Conservation (phyloP, 495 filamentous ascomycete species). For the Cairneyella variabilis region DNA sequence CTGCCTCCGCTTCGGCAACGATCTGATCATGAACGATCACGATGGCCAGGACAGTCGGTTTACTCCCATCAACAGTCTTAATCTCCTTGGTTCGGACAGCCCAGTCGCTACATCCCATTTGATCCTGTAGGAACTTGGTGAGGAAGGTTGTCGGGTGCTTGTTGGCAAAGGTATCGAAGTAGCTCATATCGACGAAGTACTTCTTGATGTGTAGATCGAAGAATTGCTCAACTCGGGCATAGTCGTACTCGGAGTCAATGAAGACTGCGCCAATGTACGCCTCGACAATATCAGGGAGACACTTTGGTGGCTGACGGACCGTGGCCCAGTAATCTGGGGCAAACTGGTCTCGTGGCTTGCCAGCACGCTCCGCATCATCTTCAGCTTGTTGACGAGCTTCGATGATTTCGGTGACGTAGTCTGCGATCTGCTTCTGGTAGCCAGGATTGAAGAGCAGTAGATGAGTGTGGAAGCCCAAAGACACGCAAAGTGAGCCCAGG, state of each 20-base stretch:
- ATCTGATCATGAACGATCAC: slow-evolving; percentile 73
- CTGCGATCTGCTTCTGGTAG: slow-evolving; percentile 58
- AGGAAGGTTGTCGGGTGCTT: slow-evolving; percentile 69
- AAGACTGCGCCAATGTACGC: slow-evolving; percentile 88
- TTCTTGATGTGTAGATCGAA: slow-evolving; percentile 67
- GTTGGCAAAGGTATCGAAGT: slow-evolving; percentile 87
- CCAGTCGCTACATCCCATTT: slow-evolving; percentile 48
- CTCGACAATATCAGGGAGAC: slow-evolving; percentile 84
- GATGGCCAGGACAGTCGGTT: slow-evolving; percentile 54
- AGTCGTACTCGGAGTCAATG: slow-evolving; percentile 85
- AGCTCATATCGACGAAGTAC: slow-evolving; percentile 82
- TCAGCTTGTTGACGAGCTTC: slow-evolving; percentile 47
- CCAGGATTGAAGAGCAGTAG: slow-evolving; percentile 56
- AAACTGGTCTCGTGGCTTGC: slow-evolving; percentile 47
- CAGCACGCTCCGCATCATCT: slow-evolving; percentile 31
- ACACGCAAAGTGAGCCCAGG: slow-evolving; percentile 74
- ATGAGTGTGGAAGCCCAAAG: slow-evolving; percentile 71
- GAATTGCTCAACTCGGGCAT: slow-evolving; percentile 66
- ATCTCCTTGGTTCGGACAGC: slow-evolving; percentile 33
- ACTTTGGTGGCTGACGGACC: slow-evolving; percentile 74
- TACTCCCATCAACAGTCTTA: slow-evolving; percentile 20
- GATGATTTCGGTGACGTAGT: slow-evolving; percentile 66
- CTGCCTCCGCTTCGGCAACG: slow-evolving; percentile 56
- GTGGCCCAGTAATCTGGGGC: slow-evolving; percentile 75
- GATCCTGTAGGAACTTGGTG: slow-evolving; percentile 36